Base-by-base conservation (phyloP, 2,329 filamentous ascomycete species). In the Trichoderma gracile region DNA sequence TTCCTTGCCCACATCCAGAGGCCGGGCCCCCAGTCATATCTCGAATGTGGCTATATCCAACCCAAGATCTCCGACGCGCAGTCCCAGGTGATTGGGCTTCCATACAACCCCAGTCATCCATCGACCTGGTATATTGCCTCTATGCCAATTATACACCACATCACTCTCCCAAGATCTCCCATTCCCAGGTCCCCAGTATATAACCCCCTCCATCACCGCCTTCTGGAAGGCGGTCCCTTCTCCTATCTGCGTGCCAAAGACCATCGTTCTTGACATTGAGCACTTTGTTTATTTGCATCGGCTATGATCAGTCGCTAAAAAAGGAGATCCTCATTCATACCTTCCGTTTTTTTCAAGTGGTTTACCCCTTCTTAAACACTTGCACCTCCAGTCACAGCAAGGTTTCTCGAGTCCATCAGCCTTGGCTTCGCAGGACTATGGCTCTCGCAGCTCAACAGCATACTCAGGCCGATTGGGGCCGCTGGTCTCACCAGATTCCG, bases 401-500 rank as follows among this genome's bases (percentile, higher is more conserved):
- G 2, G 8, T 53, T 45, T 9, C n/a, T 27, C n/a, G 7, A 38
- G 3, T 38, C 38, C 33, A 17, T 45, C 27, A 47, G 17, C n/a
- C 8, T 23, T 40, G 30, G 27, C 23, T 17, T n/a, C 19, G 8
- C n/a, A 43, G 30, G 49, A 71, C 68, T 65, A 77, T 86, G 82
- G 80, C 81, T 69, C 78, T 84, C 70, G 77, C 80, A 64, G 75
- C 79, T 71, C 78, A 81, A 71, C 73, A 79, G 63, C 74, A 79
- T 66, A 76, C 76, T 53, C 71, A 77, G 68, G 76, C 79, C 60
- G 77, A 75, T 75, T 88, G 85, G 86, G 81, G 78, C 70, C 82
- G 82, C 69, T 86, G 83, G 81, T 75, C 80, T 68, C 74, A 81
- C 65, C 82, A 84, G 47, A 79, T 84, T 50, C 76, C 75, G 15